Evolutionary conservation across 768 basidiomycete species (phyloP).

Genomic region (Leccinum longicurvipes): DNA sequence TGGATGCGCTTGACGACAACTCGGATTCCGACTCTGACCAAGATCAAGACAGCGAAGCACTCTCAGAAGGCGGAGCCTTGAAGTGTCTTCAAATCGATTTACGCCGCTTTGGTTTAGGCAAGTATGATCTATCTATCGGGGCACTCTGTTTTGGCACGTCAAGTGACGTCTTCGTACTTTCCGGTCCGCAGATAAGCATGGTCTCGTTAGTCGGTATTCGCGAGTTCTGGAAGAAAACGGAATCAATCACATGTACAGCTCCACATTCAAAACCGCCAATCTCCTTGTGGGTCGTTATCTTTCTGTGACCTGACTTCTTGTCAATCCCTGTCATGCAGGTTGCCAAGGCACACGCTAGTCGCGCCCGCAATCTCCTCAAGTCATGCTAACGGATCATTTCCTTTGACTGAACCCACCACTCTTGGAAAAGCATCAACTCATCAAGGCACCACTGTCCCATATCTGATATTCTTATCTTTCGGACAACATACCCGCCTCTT

Average conservation of each 20-base stretch:
- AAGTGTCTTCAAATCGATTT: slow-evolving; percentile 78
- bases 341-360: slow-evolving; percentile 52
- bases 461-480: slow-evolving; percentile 11
- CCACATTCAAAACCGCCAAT: slow-evolving; percentile 82
- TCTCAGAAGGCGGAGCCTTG: slow-evolving; percentile 39
- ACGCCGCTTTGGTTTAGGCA: slow-evolving; percentile 66
- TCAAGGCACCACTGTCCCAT: not conserved
- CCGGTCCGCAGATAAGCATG: slow-evolving; percentile 58
- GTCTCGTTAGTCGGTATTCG: slow-evolving; percentile 75
- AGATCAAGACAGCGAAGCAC: slow-evolving; percentile 34
- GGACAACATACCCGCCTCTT: slow-evolving; percentile 17
- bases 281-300: slow-evolving; percentile 49
- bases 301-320: not conserved
- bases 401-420: not conserved
- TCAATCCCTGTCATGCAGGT: slow-evolving; percentile 36
- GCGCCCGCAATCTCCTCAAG: slow-evolving; percentile 56
- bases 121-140: slow-evolving; percentile 17
- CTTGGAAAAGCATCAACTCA: not conserved
- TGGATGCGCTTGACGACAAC: slow-evolving; percentile 51
- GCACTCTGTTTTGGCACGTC: not conserved
- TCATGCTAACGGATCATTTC: slow-evolving; percentile 42
- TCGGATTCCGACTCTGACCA: slow-evolving; percentile 37
- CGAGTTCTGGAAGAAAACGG: slow-evolving; percentile 66
- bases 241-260: slow-evolving; percentile 83
- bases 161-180: slow-evolving; percentile 6